Evolutionary conservation across 2,329 filamentous ascomycete genomes (phyloP), one percentile per base, ranked within the genome.

Genomic region (Magnaporthiopsis poae): DNA sequence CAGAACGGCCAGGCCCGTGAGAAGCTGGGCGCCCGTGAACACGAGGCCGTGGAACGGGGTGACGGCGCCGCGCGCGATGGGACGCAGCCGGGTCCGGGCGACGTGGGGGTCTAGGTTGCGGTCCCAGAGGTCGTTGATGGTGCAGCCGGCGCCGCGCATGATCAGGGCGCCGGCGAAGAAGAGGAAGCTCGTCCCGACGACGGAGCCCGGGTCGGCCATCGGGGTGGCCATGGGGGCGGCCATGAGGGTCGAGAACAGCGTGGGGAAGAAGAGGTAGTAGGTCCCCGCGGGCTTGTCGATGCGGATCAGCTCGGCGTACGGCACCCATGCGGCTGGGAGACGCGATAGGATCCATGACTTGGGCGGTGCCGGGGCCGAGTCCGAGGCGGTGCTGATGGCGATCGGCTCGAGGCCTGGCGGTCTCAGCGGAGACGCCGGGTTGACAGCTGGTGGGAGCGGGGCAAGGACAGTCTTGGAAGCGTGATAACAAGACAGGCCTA

Each of bases 121-220:
- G 76, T 96, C 92, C 90, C 91, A 93, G 64, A 96, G 86, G 75
- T 96, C 92, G 75, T 96, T 96, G 78, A 96, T 92, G 25, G 90
- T 90, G 76, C 92, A 96, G 65, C 91, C 91, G 27, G 91, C 91
- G 63, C 92, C 90, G 68, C 92, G 89, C 90, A 96, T 95, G 70
- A 96, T 84, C 61, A 96, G 75, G 3, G 91, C 90, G 64, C 91
- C 92, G 1, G 86, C 81, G 72, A 90, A 85, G 78, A 96, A 95
- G 63, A 95, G 83, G 2, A 84, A 73, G 1, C 84, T 83, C 0
- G 88, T 92, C 63, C 86, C 83, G 36, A 89, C 70, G 25, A 91
- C 86, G 15, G 87, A 80, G 5, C 80, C 74, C 0, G 89, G 86
- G 0, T 85, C 74, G 2, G 87, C 78, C 71, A 88, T 82, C 0